Conservation (phyloP, 805 yeast genomes). For the Spathaspora boniae region DNA sequence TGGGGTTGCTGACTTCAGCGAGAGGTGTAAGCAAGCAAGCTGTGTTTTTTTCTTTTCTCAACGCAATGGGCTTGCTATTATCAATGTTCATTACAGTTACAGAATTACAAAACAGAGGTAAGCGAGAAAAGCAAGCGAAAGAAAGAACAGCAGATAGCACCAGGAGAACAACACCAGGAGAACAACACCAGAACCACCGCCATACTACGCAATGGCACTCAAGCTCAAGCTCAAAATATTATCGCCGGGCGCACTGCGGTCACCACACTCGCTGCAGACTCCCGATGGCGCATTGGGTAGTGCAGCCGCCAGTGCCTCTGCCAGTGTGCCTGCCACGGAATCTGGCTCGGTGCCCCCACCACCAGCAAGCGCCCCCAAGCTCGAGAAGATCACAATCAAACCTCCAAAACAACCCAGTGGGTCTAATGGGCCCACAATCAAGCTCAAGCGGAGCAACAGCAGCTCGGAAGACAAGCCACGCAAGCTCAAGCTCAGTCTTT, state of each 20-base stretch:
- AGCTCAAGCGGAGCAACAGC: constrained; percentile 3
- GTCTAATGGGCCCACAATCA: constrained; percentile 9
- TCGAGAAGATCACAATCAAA: constrained; percentile 17
- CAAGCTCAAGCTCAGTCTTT: constrained; percentile 20
- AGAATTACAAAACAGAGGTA: too few relatives aligned
- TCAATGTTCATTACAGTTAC: too few relatives aligned
- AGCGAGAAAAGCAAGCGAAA: neutral
- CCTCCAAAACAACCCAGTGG: too few relatives aligned
- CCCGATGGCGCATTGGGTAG: neutral
- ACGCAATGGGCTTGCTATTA: neutral
- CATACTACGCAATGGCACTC: constrained; percentile 14
- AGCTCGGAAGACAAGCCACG: constrained; percentile 4
- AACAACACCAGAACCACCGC: constrained; percentile 1
- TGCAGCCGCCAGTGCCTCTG: constrained; percentile 1
- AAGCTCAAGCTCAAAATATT: constrained; percentile 22
- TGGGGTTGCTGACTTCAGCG: too few relatives aligned
- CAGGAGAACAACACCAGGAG: neutral
- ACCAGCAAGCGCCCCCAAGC: constrained; percentile 6
- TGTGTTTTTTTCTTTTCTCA: neutral
- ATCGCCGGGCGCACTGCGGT: constrained; percentile 7
- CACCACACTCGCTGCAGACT: too few relatives aligned
- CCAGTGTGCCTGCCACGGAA: neutral
- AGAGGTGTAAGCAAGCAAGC: neutral
- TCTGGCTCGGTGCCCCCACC: constrained; percentile 4
- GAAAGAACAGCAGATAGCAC: neutral